phyloP scores from a whole-genome alignment of 306 rosid genomes.

The Alnus glutinosa region DNA sequence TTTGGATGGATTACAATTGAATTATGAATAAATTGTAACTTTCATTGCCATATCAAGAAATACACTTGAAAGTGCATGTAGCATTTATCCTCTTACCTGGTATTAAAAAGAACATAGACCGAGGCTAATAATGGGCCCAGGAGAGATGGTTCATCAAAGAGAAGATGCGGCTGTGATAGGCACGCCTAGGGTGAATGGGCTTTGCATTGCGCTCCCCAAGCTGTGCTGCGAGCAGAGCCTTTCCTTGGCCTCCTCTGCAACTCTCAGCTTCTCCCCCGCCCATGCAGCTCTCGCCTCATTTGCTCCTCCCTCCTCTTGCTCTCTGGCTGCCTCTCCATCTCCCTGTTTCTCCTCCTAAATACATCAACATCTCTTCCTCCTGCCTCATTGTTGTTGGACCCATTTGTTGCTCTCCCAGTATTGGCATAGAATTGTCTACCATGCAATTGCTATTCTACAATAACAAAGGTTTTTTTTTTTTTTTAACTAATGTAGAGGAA shows the following conservation, averaged over 20 bases:
- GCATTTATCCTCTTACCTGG: too few relatives aligned
- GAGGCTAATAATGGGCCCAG: constrained; percentile 38
- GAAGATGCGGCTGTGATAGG: constrained; percentile 50
- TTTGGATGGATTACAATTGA: too few relatives aligned
- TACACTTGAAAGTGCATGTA: too few relatives aligned
- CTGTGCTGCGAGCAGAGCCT: constrained; percentile 86
- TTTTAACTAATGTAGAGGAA: too few relatives aligned
- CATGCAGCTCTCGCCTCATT: constrained; percentile 53
- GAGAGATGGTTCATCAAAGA: constrained; percentile 69
- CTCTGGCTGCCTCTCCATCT: constrained; percentile 45
- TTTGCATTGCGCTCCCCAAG: constrained; percentile 60
- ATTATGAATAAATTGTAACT: too few relatives aligned
- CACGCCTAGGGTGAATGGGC: constrained; percentile 67
- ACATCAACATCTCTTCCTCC: constrained; percentile 14
- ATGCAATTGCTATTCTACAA: too few relatives aligned
- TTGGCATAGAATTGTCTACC: too few relatives aligned
- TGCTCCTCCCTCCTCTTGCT: constrained; percentile 69
- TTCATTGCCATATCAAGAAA: too few relatives aligned
- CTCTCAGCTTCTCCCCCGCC: constrained; percentile 59
- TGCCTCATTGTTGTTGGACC: not conserved
- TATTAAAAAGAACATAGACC: too few relatives aligned
- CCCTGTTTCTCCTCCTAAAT: constrained; percentile 57
- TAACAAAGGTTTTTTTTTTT: too few relatives aligned
- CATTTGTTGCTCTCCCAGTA: too few relatives aligned
- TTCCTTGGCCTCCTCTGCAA: constrained; percentile 93